phyloP scores from a whole-genome alignment of 192 early-diverging fungal genomes.

The Rhizoclosmatium sp. region DNA sequence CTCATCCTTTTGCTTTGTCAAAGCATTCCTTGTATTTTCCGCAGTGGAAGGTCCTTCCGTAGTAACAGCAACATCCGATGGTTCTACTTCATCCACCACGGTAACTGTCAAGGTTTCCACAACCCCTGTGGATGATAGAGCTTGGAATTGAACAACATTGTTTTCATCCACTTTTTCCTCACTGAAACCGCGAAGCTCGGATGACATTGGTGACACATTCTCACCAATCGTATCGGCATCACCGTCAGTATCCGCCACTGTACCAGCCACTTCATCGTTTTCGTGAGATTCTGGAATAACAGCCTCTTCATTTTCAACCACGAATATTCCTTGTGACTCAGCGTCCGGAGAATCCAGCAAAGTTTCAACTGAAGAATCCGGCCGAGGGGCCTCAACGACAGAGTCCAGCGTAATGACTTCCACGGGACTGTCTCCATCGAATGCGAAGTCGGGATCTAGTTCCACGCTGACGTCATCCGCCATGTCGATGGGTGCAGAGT shows the following conservation, averaged over 20 bases:
- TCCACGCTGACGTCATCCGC: background rate
- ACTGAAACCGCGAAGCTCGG: too few relatives aligned
- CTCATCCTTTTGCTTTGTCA: too few relatives aligned
- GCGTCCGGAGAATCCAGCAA: background rate
- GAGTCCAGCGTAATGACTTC: background rate
- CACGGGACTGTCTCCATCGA: constrained; percentile 1
- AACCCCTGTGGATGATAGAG: too few relatives aligned
- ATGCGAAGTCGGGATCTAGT: background rate
- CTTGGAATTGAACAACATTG: too few relatives aligned
- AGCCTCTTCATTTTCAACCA: background rate
- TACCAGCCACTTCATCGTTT: background rate
- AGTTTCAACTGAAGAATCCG: background rate
- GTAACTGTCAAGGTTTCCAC: too few relatives aligned
- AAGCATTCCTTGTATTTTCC: too few relatives aligned
- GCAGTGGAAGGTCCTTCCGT: too few relatives aligned
- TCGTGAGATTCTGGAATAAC: background rate
- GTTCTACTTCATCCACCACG: too few relatives aligned
- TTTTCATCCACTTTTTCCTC: too few relatives aligned
- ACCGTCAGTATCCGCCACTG: background rate
- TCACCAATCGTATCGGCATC: background rate
- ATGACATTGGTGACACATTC: background rate
- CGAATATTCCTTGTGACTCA: background rate
- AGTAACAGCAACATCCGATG: too few relatives aligned
- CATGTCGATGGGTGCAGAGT: background rate
- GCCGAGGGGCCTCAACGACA: background rate